Evolutionary conservation across 2,329 filamentous ascomycete species (phyloP).

Genomic region (Calonectria naviculata): DNA sequence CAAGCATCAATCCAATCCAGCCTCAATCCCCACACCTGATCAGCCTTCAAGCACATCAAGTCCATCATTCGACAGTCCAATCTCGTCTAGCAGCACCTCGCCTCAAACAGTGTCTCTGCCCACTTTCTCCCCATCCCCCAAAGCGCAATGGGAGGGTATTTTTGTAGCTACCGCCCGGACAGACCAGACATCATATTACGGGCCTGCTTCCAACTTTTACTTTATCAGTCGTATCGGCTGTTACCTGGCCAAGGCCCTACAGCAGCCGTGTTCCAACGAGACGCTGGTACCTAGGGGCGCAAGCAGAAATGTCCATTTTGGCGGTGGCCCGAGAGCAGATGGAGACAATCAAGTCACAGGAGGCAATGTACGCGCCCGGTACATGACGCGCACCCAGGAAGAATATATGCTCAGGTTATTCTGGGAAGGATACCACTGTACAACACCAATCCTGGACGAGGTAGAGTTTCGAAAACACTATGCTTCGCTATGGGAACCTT

Average conservation of each 20-base stretch:
- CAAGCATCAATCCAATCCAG: neutral
- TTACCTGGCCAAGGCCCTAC: slow-evolving; percentile 47
- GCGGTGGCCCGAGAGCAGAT: neutral
- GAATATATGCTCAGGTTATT: slow-evolving; percentile 59
- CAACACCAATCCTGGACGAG: slow-evolving; percentile 55
- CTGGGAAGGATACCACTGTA: slow-evolving; percentile 57
- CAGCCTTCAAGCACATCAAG: slow-evolving; percentile 2
- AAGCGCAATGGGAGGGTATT: slow-evolving; percentile 44
- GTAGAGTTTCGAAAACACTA: slow-evolving; percentile 56
- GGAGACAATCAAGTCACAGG: neutral
- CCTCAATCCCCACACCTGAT: slow-evolving; percentile 17
- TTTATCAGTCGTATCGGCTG: slow-evolving; percentile 55
- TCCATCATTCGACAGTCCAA: slow-evolving; percentile 11
- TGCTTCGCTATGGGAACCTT: slow-evolving; percentile 50
- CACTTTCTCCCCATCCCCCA: neutral
- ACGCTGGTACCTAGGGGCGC: slow-evolving; percentile 27
- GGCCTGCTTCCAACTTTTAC: slow-evolving; percentile 56
- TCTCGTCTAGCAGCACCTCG: neutral
- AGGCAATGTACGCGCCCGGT: neutral
- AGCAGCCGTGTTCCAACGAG: slow-evolving; percentile 36
- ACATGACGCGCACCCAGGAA: slow-evolving; percentile 53
- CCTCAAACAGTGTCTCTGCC: neutral
- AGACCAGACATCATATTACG: slow-evolving; percentile 53
- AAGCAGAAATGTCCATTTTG: slow-evolving; percentile 17
- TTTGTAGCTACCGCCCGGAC: slow-evolving; percentile 49